phyloP scores from a whole-genome alignment of 768 basidiomycete species.

The Boletus tomentosulus region DNA sequence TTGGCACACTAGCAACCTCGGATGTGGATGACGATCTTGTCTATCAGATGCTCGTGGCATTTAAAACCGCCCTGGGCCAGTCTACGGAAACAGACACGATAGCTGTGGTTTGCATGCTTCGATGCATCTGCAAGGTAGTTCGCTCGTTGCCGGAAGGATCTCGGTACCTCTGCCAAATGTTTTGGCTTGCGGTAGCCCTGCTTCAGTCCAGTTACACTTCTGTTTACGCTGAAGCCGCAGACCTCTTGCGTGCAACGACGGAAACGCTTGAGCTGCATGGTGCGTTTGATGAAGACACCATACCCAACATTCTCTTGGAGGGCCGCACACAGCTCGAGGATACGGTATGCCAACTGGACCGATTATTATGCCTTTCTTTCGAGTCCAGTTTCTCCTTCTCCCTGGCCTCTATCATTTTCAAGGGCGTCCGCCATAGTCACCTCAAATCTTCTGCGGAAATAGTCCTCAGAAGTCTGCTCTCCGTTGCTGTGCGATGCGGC shows the following conservation, averaged over 20 bases:
- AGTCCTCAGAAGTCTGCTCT: constrained; percentile 58
- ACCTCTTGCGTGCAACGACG: constrained; percentile 61
- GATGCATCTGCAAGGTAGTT: constrained; percentile 76
- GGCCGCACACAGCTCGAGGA: constrained; percentile 63
- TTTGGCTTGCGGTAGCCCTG: constrained; percentile 86
- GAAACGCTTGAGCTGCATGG: constrained; percentile 61
- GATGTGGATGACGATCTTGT: constrained; percentile 92
- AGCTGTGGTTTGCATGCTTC: constrained; percentile 82
- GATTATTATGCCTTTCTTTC: constrained; percentile 70
- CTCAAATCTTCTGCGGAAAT: constrained; percentile 59
- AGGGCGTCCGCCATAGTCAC: constrained; percentile 70
- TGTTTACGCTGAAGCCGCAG: constrained; percentile 65
- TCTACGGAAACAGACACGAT: constrained; percentile 66
- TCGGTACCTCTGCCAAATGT: constrained; percentile 68
- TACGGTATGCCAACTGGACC: constrained; percentile 67
- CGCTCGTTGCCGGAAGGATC: constrained; percentile 66
- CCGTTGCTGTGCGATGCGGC: constrained; percentile 51
- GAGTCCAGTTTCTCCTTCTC: constrained; percentile 77
- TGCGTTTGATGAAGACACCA: constrained; percentile 49
- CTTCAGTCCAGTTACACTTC: constrained; percentile 72
- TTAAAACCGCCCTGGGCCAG: constrained; percentile 65
- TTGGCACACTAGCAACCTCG: constrained; percentile 75
- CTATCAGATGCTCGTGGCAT: constrained; percentile 89
- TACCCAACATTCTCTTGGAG: constrained; percentile 58
- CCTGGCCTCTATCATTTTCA: constrained; percentile 79